These are phyloP conservation scores for Arthrobotrys conoides DNA, from an alignment of 2,329 filamentous ascomycete species.

Conservation along the genomic window DNA sequence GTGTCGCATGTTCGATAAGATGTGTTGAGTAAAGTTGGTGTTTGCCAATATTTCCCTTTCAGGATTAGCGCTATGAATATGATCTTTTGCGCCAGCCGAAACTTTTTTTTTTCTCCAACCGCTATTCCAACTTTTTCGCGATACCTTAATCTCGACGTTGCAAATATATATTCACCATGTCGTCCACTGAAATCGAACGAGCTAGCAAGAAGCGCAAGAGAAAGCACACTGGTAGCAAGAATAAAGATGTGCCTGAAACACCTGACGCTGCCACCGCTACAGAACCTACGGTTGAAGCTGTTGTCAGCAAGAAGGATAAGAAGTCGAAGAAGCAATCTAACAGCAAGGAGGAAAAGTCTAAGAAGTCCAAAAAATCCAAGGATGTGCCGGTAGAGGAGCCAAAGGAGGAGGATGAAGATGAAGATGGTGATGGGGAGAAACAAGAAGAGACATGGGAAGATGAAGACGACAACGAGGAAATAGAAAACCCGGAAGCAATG, in stretches of 20 bases:
- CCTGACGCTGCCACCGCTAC: slow-evolving; percentile 7
- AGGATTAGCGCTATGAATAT: slow-evolving; percentile 17
- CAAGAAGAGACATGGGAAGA: slow-evolving; percentile 33
- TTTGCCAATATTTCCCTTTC: slow-evolving; percentile 38
- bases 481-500: slow-evolving; percentile 23
- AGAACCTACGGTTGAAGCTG: slow-evolving; percentile 5
- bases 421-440: slow-evolving; percentile 24
- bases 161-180: slow-evolving; percentile 36
- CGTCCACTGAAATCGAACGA: slow-evolving; percentile 49
- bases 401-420: neutral
- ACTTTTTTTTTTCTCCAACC: slow-evolving; percentile 45
- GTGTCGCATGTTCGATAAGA: neutral
- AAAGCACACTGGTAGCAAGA: slow-evolving; percentile 55
- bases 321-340: slow-evolving; percentile 38
- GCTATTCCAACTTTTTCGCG: slow-evolving; percentile 20
- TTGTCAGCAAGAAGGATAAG: slow-evolving; percentile 39
- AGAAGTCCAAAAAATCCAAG: slow-evolving; percentile 52
- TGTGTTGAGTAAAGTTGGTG: slow-evolving; percentile 41
- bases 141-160: slow-evolving; percentile 20
- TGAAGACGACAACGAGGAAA: slow-evolving; percentile 19
- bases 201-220: slow-evolving; percentile 60
- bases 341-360: neutral
- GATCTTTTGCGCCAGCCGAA: slow-evolving; percentile 34
- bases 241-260: slow-evolving; percentile 19
- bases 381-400: slow-evolving; percentile 7